Percentiles rank a stretch among this genome's conserved stretches.
These are phyloP conservation scores for Ascochyta clinopodiicola DNA, from an alignment of 2,329 filamentous ascomycete genomes.

Conservation along the genomic window DNA sequence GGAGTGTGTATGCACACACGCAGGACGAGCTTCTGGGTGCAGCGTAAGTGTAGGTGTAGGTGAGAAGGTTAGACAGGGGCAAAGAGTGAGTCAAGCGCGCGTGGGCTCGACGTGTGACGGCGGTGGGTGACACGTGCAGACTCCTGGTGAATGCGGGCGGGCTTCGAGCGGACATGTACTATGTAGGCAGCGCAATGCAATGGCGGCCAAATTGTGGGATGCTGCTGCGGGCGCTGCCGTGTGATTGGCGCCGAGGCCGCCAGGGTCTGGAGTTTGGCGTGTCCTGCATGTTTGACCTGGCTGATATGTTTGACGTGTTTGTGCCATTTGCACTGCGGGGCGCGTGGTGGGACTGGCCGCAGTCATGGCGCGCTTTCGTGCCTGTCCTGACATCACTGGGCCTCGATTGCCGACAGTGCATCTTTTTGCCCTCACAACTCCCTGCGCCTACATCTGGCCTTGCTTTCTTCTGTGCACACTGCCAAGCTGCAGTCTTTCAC, in stretches of 20 bases:
- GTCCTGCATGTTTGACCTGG: too few species aligned
- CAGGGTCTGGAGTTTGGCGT: too few species aligned
- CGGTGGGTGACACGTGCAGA: slow-evolving; percentile 8
- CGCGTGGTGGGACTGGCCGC: slow-evolving; percentile 16
- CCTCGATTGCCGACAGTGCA: slow-evolving; percentile 10
- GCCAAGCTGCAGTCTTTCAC: slow-evolving; percentile 5
- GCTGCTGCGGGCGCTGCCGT: slow-evolving; percentile 22
- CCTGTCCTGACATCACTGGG: slow-evolving; percentile 37
- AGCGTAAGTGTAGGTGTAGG: background rate
- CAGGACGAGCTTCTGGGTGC: background rate
- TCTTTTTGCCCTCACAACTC: background rate
- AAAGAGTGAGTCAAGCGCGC: slow-evolving; percentile 7
- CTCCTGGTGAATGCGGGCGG: slow-evolving; percentile 16
- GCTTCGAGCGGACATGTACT: slow-evolving; percentile 26
- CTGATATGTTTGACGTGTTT: too few species aligned
- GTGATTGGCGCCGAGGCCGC: slow-evolving; percentile 36
- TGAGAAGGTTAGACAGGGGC: background rate
- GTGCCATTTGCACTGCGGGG: slow-evolving; percentile 32
- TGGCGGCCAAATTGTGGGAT: slow-evolving; percentile 15
- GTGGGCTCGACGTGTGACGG: slow-evolving; percentile 1
- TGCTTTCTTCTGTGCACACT: background rate
- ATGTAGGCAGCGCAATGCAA: too few species aligned
- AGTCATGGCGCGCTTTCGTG: slow-evolving; percentile 42
- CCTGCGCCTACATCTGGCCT: background rate
- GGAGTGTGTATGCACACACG: slow-evolving; percentile 4